These are phyloP conservation scores for Sindora glabra DNA, from an alignment of 306 rosid species.

Conservation along the genomic window DNA sequence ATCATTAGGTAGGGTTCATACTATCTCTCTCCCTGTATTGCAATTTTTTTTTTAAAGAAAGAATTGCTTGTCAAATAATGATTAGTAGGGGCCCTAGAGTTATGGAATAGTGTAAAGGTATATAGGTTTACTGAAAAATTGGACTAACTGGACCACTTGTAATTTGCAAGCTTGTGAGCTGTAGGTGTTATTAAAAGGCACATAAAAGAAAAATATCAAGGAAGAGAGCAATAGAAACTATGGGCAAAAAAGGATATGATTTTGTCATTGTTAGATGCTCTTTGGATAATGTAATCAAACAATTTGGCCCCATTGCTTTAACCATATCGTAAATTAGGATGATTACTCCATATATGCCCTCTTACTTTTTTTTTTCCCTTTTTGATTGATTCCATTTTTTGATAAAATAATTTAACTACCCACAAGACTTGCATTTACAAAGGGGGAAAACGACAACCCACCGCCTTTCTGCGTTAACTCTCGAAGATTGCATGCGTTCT, in stretches of 20 bases:
- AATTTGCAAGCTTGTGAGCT: background rate
- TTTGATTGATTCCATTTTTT: background rate
- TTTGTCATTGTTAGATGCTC: background rate
- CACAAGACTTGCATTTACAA: background rate
- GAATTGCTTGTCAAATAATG: background rate
- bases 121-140: slow-evolving; percentile 2
- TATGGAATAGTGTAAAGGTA: background rate
- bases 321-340: background rate
- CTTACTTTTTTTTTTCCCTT: background rate
- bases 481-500: too few species aligned
- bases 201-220: background rate
- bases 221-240: background rate
- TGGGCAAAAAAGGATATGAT: background rate
- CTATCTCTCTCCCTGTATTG: background rate
- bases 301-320: background rate
- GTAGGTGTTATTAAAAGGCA: slow-evolving; percentile 6
- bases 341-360: background rate
- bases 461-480: too few species aligned
- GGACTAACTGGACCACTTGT: slow-evolving; percentile 10
- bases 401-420: background rate
- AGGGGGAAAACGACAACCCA: background rate
- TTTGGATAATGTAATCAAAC: background rate
- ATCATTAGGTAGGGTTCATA: background rate
- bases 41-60: background rate
- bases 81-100: slow-evolving; percentile 3